Evolutionary conservation across 2,329 filamentous ascomycete genomes (phyloP).

Genomic region (Byssothecium circinans): DNA sequence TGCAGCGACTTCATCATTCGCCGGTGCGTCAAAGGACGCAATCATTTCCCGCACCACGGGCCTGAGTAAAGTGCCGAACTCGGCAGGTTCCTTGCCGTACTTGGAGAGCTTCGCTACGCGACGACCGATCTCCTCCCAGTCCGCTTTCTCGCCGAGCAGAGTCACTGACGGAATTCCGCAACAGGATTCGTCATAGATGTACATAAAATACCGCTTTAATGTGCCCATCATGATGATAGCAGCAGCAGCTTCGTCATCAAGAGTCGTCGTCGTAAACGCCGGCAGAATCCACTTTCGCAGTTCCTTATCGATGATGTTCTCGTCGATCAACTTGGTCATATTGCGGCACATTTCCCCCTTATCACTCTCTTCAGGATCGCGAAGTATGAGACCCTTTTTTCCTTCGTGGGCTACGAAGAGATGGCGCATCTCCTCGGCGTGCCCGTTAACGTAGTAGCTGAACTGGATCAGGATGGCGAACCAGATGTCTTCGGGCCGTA

Average conservation of each 20-base stretch:
- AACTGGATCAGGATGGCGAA: conserved; percentile 21
- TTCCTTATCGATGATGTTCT: conserved; percentile 47
- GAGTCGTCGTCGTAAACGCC: conserved; percentile 54
- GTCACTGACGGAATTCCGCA: conserved; percentile 59
- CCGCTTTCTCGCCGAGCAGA: conserved; percentile 50
- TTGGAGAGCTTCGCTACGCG: conserved; percentile 49
- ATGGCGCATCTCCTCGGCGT: conserved; percentile 15
- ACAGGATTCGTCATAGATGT: conserved; percentile 14
- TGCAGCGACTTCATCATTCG: conserved; percentile 30
- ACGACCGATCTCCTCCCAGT: conserved; percentile 50
- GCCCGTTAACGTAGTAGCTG: conserved; percentile 20
- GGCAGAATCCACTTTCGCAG: conserved; percentile 56
- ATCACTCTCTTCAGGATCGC: not conserved
- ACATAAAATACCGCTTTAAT: conserved; percentile 54
- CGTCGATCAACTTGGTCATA: conserved; percentile 46
- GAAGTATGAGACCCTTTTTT: conserved; percentile 9
- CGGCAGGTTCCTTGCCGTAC: conserved; percentile 50
- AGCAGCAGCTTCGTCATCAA: conserved; percentile 48
- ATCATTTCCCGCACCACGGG: conserved; percentile 54
- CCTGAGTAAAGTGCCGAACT: conserved; percentile 45
- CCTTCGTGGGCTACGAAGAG: conserved; percentile 38
- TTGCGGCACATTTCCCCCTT: conserved; percentile 32
- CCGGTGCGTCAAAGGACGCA: conserved; percentile 43
- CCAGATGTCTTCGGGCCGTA: conserved; percentile 28
- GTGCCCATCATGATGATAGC: conserved; percentile 56